Conservation (phyloP, 805 yeast genomes). For the Wickerhamomyces alni region DNA sequence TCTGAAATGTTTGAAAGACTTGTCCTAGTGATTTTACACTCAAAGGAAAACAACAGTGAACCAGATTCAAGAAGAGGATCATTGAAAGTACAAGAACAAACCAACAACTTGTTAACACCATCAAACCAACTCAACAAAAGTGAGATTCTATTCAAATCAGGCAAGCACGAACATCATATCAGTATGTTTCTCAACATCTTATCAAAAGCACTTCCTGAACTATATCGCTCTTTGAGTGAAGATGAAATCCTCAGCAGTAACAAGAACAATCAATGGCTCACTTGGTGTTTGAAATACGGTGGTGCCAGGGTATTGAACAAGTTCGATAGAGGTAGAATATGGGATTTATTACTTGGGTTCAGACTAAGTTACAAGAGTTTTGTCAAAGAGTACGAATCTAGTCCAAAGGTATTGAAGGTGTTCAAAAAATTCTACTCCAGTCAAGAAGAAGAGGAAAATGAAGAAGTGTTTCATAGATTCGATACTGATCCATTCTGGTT, state of each 20-base stretch:
- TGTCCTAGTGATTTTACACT: constrained; percentile 67
- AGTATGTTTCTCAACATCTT: constrained; percentile 62
- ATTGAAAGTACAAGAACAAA: neutral
- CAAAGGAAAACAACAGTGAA: constrained; percentile 12
- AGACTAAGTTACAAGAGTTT: constrained; percentile 34
- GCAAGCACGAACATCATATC: constrained; percentile 59
- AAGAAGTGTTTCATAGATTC: neutral
- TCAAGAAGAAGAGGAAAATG: constrained; percentile 1
- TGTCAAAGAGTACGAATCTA: constrained; percentile 5
- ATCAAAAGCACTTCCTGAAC: constrained; percentile 63
- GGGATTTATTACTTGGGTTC: constrained; percentile 88
- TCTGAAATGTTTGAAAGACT: constrained; percentile 70
- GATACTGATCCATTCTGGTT: constrained; percentile 16
- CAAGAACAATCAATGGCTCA: constrained; percentile 79
- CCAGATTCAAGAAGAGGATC: constrained; percentile 6
- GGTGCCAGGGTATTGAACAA: constrained; percentile 83
- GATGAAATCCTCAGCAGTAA: constrained; percentile 65
- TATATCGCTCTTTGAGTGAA: constrained; percentile 69
- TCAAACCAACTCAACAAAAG: constrained; percentile 8
- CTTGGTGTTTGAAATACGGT: constrained; percentile 92
- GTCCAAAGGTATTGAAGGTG: constrained; percentile 15
- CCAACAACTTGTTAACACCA: neutral
- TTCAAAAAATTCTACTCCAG: constrained; percentile 17
- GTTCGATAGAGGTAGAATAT: constrained; percentile 76
- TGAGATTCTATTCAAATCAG: constrained; percentile 43